Conservation (phyloP, 306 rosid species). For the Cicer yamashitae region DNA sequence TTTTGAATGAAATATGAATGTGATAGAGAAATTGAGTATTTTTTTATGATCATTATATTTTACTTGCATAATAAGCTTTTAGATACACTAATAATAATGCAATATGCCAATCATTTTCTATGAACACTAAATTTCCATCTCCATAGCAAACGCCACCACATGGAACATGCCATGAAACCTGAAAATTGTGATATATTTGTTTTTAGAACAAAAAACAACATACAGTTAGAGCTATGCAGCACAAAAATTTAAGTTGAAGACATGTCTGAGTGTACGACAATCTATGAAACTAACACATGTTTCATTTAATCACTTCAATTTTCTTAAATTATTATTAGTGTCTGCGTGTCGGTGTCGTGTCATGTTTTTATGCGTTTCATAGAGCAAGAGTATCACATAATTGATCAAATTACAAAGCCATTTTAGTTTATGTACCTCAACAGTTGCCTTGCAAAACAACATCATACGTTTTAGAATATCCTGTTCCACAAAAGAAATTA, state of each 20-base stretch:
- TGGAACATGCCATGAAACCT: conserved; percentile 96
- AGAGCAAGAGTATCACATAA: not conserved
- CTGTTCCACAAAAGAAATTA: conserved; percentile 62
- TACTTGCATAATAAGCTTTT: conserved; percentile 66
- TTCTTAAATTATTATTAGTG: too few species aligned
- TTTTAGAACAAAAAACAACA: too few species aligned
- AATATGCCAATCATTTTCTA: conserved; percentile 98
- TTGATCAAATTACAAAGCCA: conserved; percentile 20
- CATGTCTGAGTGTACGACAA: too few species aligned
- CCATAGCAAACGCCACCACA: conserved; percentile 97
- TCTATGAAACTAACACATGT: too few species aligned
- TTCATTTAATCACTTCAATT: too few species aligned
- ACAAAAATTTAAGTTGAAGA: too few species aligned
- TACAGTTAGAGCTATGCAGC: too few species aligned
- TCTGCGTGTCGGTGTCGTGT: too few species aligned
- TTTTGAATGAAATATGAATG: not conserved
- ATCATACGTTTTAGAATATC: conserved; percentile 87
- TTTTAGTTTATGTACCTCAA: conserved; percentile 67
- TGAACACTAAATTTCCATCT: conserved; percentile 94
- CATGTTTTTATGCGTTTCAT: too few species aligned
- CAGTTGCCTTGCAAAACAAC: conserved; percentile 93
- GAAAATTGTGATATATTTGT: conserved; percentile 30
- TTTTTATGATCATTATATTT: too few species aligned
- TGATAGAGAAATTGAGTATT: too few species aligned
- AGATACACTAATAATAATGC: conserved; percentile 90